A percentile compares a stretch with the other conserved stretches of the same genome.
phyloP scores from a whole-genome alignment of 2,329 filamentous ascomycete species.

The Ophiostoma ips region DNA sequence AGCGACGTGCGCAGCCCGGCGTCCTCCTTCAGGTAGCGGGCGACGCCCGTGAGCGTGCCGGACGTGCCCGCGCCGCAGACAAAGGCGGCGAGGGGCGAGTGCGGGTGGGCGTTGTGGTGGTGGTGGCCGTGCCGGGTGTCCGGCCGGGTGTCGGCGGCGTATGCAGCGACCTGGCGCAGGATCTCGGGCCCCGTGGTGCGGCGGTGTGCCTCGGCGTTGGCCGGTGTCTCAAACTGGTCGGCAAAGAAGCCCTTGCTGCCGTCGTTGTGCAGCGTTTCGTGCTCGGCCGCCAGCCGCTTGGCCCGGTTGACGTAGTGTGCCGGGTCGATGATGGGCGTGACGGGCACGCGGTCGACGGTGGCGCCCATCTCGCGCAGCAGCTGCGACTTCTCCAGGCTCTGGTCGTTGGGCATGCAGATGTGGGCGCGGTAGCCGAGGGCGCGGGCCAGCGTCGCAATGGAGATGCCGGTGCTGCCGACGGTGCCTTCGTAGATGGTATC shows the following conservation, averaged over 20 bases:
- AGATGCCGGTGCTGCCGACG: slow-evolving; percentile 91
- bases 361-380: slow-evolving; percentile 82
- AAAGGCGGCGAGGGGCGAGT: slow-evolving; percentile 56
- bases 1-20: slow-evolving; percentile 39
- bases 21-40: slow-evolving; percentile 65
- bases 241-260: slow-evolving; percentile 78
- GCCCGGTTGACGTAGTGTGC: slow-evolving; percentile 93
- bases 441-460: slow-evolving; percentile 74
- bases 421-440: slow-evolving; percentile 83
- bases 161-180: slow-evolving; percentile 50
- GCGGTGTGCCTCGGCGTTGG: slow-evolving; percentile 80
- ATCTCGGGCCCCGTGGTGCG: slow-evolving; percentile 82
- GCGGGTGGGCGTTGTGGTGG: background rate
- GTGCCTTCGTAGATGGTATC: slow-evolving; percentile 98
- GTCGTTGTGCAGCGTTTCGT: slow-evolving; percentile 43
- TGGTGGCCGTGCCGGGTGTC: too few relatives aligned
- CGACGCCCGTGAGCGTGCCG: slow-evolving; percentile 80
- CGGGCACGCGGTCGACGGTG: slow-evolving; percentile 77
- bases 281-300: slow-evolving; percentile 57
- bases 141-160: background rate
- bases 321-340: slow-evolving; percentile 85
- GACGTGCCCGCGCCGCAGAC: slow-evolving; percentile 90
- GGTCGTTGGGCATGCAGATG: slow-evolving; percentile 95
- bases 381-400: slow-evolving; percentile 76
- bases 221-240: slow-evolving; percentile 85